Percentiles rank a stretch among this genome's conserved stretches.
These are phyloP conservation scores for Mangifera indica DNA, from an alignment of 345 rosid genomes.

Conservation along the genomic window DNA sequence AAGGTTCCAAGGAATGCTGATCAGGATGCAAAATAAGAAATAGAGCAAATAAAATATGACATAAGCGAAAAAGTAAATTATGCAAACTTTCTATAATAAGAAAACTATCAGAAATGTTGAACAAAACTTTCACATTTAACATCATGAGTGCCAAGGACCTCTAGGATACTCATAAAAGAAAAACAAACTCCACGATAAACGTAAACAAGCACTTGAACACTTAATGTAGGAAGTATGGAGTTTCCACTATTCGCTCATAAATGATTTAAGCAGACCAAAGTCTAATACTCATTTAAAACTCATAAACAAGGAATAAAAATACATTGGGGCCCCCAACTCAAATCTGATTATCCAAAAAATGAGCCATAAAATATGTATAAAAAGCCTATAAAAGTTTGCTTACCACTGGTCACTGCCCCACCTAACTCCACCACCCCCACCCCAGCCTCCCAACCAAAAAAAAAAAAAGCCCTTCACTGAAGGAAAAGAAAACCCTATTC, in stretches of 20 bases:
- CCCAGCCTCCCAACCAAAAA: background rate
- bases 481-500: background rate
- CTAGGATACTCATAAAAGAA: background rate
- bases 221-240: background rate
- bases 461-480: background rate
- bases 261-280: background rate
- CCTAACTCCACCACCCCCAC: background rate
- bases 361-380: background rate
- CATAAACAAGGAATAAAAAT: background rate
- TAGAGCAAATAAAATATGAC: background rate
- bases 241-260: constrained; percentile 2
- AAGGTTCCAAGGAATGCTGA: background rate
- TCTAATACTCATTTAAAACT: background rate
- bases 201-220: background rate
- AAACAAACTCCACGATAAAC: background rate
- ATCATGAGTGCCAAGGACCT: background rate
- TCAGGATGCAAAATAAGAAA: constrained; percentile 2
- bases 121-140: background rate
- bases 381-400: background rate
- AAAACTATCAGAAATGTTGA: background rate
- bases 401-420: background rate
- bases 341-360: background rate
- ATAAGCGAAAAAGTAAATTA: background rate
- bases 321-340: background rate
- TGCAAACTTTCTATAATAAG: background rate